Evolutionary conservation across 2,329 filamentous ascomycete species (phyloP).

Genomic region (Penicillium polonicum): DNA sequence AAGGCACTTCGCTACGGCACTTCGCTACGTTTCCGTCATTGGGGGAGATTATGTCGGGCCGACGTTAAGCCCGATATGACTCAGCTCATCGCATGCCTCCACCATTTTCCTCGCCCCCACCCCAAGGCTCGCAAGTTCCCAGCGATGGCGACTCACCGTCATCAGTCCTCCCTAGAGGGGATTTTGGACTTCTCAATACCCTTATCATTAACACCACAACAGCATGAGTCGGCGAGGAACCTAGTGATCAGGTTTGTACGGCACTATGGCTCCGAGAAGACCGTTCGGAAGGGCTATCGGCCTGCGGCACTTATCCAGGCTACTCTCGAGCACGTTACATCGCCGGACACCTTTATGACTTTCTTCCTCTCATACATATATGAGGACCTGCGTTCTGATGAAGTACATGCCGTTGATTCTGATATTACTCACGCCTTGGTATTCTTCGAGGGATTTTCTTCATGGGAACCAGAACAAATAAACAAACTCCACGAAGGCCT

Average conservation of each 20-base stretch:
- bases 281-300: not conserved
- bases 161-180: not conserved
- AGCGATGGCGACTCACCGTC: not conserved
- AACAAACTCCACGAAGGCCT: not conserved
- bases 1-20: no score
- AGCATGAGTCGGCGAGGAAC: not conserved
- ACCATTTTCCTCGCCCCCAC: no score
- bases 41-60: no score
- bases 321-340: not conserved
- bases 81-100: no score
- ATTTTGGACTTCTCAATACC: not conserved
- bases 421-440: not conserved
- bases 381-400: not conserved
- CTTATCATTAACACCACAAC: not conserved
- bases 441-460: not conserved
- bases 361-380: not conserved
- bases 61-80: no score
- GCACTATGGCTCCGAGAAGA: not conserved
- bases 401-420: not conserved
- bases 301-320: not conserved
- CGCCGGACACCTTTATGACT: not conserved
- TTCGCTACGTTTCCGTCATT: no score
- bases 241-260: not conserved
- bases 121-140: no score
- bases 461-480: not conserved